These are phyloP conservation scores for Endotrypanum monterogeii DNA, from an alignment of 208 protist species.

Conservation along the genomic window DNA sequence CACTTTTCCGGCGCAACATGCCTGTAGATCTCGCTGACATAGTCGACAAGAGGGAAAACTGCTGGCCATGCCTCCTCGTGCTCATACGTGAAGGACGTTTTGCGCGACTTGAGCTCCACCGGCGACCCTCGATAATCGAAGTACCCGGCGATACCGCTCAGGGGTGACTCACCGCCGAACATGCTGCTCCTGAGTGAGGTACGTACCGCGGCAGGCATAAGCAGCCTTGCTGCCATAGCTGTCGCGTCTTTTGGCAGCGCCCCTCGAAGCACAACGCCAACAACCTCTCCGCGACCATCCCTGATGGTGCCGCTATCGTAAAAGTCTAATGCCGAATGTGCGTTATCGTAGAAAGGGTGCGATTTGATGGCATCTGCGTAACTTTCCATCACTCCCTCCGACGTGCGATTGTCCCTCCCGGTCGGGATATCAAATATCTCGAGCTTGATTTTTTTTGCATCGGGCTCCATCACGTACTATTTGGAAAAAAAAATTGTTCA, in stretches of 20 bases:
- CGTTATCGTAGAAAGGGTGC: conserved; percentile 88
- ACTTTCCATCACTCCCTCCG: conserved; percentile 49
- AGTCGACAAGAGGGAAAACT: conserved; percentile 89
- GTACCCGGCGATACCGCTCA: conserved; percentile 91
- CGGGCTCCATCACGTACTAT: conserved; percentile 20
- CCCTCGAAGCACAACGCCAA: conserved; percentile 66
- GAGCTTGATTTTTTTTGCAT: conserved; percentile 37
- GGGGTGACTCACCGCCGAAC: conserved; percentile 78
- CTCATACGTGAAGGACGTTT: conserved; percentile 87
- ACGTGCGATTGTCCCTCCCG: conserved; percentile 12
- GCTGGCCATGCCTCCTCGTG: conserved; percentile 63
- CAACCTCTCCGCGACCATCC: conserved; percentile 68
- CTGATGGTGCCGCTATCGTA: conserved; percentile 59
- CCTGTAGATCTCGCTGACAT: conserved; percentile 85
- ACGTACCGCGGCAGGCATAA: conserved; percentile 64
- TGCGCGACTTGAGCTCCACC: conserved; percentile 83
- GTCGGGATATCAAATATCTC: conserved; percentile 39
- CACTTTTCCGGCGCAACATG: conserved; percentile 66
- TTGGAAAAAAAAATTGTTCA: background rate
- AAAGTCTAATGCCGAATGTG: conserved; percentile 66
- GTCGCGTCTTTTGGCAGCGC: conserved; percentile 70
- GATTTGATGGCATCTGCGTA: conserved; percentile 68
- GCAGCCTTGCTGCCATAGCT: conserved; percentile 60
- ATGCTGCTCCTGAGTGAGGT: conserved; percentile 74
- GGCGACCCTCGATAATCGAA: conserved; percentile 90